Conservation (phyloP, 75 land plant genomes). For the Azolla pinnata region DNA sequence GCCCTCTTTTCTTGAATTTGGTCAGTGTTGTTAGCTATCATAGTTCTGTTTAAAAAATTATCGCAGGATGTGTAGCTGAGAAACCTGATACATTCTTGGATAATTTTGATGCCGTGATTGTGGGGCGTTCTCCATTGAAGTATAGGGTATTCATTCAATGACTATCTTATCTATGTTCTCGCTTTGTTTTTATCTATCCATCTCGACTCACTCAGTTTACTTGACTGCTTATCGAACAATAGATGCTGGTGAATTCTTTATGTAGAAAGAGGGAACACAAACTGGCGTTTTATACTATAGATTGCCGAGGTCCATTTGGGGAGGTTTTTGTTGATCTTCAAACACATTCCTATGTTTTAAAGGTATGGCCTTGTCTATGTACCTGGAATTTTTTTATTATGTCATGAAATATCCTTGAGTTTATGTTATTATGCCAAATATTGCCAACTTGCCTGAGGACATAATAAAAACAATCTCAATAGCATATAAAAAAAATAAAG, state of each 20-base stretch:
- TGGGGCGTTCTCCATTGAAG: constrained; percentile 47
- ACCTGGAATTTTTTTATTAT: no score
- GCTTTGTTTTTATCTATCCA: background rate
- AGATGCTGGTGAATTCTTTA: constrained; percentile 65
- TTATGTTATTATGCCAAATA: no score
- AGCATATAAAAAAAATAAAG: no score
- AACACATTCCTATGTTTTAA: constrained; percentile 53
- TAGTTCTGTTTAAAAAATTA: no score
- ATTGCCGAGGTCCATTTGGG: constrained; percentile 80
- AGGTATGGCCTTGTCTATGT: no score
- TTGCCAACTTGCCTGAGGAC: no score
- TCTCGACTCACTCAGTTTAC: background rate
- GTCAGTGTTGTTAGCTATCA: no score
- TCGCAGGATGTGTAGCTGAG: constrained; percentile 49
- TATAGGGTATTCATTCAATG: no score
- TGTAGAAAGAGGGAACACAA: constrained; percentile 66
- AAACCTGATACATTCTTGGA: constrained; percentile 50
- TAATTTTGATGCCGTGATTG: constrained; percentile 71
- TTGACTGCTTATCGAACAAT: background rate
- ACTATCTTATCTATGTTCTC: background rate
- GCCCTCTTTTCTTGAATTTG: no score
- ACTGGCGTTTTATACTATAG: constrained; percentile 77
- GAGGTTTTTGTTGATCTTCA: constrained; percentile 92
- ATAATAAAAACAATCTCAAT: no score
- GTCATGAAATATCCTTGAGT: no score